These are phyloP conservation scores for Psilocybe subaeruginosa DNA, from an alignment of 768 basidiomycete genomes.

Conservation along the genomic window DNA sequence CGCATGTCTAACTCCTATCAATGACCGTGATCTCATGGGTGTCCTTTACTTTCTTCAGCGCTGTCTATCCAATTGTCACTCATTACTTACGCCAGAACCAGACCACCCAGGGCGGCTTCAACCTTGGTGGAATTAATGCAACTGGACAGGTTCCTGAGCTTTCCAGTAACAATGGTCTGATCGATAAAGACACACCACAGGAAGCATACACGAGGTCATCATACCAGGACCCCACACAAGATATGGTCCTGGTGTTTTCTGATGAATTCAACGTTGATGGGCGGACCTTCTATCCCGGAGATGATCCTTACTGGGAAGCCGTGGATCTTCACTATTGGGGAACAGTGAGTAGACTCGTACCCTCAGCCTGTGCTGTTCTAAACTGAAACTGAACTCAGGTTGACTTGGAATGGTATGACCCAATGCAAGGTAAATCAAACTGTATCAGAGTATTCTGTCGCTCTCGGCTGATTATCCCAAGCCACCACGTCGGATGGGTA, in stretches of 20 bases:
- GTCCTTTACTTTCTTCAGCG: not conserved
- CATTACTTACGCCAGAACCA: slow-evolving; percentile 45
- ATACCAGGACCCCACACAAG: slow-evolving; percentile 55
- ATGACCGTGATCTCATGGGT: not conserved
- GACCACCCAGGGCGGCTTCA: slow-evolving; percentile 57
- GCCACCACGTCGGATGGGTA: slow-evolving; percentile 73
- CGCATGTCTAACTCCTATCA: slow-evolving; percentile 26
- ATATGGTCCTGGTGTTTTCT: slow-evolving; percentile 65
- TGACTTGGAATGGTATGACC: slow-evolving; percentile 84
- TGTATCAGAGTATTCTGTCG: not conserved
- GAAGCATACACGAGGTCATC: slow-evolving; percentile 52
- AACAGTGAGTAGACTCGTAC: slow-evolving; percentile 36
- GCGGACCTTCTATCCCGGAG: slow-evolving; percentile 69
- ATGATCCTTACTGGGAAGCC: slow-evolving; percentile 67
- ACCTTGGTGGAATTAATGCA: slow-evolving; percentile 72
- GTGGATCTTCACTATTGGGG: slow-evolving; percentile 73
- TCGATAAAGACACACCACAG: slow-evolving; percentile 75
- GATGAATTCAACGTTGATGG: slow-evolving; percentile 85
- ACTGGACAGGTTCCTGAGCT: slow-evolving; percentile 67
- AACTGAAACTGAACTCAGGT: slow-evolving; percentile 28
- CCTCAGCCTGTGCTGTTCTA: not conserved
- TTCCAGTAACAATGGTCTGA: slow-evolving; percentile 59
- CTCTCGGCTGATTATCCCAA: slow-evolving; percentile 10
- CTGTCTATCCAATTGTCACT: slow-evolving; percentile 50
- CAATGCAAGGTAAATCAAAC: slow-evolving; percentile 40